Base-by-base conservation (phyloP, 2,329 filamentous ascomycete genomes). In the Alternaria ethzedia region DNA sequence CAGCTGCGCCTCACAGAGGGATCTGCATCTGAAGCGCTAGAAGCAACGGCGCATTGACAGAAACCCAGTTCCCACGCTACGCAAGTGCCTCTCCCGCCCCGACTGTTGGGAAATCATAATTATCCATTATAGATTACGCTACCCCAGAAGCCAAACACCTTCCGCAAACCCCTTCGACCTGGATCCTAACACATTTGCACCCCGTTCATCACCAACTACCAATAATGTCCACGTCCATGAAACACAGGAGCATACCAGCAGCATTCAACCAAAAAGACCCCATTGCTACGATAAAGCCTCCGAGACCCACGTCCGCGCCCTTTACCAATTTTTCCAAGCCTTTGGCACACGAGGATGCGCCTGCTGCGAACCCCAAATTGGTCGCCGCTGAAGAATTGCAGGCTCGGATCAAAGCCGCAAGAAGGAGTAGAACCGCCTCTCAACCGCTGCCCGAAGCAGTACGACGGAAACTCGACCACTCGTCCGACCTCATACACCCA, bases 221-320 rank as follows among this genome's bases (percentile, higher is more conserved):
- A 30, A 62, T 45, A 41, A 79, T 81, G 78, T 67, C 76, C 20
- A 71, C 77, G 47, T 75, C 78, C 59, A 73, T 73, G 5, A 75
- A 70, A 57, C 58, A 74, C 55, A 79, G 73, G 66, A 76, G 73
- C 43, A 70, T 70, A 55, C 75, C 74, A 59, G 75, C 75, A 57
- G 73, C 71, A 15, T 63, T 68, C 44, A 65, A 70, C 8, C 66
- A 75, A 46, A 71, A 75, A 46, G 71, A 75, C 50, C 69, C 68
- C 57, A 63, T 63, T 17, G 58, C 61, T 36, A 55, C 57, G 44
- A 68, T 71, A 32, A 58, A 70, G 25, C 36, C 52, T 8, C 6
- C 45, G 32, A 71, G 67, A 55, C 64, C 70, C 50, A 67, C 68
- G 26, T 67, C 63, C 44, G 59, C 65, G 30, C 70, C 71, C 8